phyloP scores from a whole-genome alignment of 2,329 filamentous ascomycete genomes.

The Beauveria scarabaeidicola region DNA sequence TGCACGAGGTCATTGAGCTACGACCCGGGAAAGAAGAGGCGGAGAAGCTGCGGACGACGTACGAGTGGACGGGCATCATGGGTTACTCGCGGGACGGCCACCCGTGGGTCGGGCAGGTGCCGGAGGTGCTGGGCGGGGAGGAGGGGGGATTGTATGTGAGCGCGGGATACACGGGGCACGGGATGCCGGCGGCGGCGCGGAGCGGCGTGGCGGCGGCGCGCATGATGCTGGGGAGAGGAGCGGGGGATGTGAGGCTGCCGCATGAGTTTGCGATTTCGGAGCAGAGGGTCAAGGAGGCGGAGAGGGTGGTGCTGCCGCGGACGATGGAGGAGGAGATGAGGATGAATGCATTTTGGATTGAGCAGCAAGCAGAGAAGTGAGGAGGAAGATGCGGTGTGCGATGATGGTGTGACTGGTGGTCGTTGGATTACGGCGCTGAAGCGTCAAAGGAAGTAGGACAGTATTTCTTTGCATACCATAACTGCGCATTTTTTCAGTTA shows the following conservation, averaged over 20 bases:
- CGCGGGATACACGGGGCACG: slow-evolving; percentile 64
- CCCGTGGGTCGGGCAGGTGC: slow-evolving; percentile 66
- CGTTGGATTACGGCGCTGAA: too few relatives aligned
- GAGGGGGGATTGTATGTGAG: slow-evolving; percentile 51
- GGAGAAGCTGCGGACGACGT: slow-evolving; percentile 41
- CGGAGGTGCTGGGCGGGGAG: slow-evolving; percentile 34
- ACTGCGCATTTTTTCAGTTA: too few relatives aligned
- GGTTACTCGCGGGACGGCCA: slow-evolving; percentile 59
- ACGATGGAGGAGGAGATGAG: slow-evolving; percentile 6
- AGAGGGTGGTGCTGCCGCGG: not conserved
- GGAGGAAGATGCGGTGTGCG: too few relatives aligned
- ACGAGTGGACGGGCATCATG: slow-evolving; percentile 77
- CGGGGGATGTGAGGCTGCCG: slow-evolving; percentile 33
- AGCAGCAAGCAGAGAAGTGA: not conserved
- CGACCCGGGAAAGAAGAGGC: slow-evolving; percentile 27
- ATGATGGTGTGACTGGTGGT: too few relatives aligned
- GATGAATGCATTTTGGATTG: slow-evolving; percentile 6
- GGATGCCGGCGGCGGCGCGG: slow-evolving; percentile 66
- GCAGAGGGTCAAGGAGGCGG: slow-evolving; percentile 19
- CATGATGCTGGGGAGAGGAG: slow-evolving; percentile 42
- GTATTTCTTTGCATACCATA: too few relatives aligned
- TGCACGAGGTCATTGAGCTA: slow-evolving; percentile 35
- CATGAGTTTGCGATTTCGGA: slow-evolving; percentile 31
- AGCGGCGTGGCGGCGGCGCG: slow-evolving; percentile 55
- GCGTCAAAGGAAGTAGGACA: too few relatives aligned